Percentiles rank a stretch among this genome's conserved stretches.
Conservation (phyloP, 768 basidiomycete species). For the Naganishia antarctica region DNA sequence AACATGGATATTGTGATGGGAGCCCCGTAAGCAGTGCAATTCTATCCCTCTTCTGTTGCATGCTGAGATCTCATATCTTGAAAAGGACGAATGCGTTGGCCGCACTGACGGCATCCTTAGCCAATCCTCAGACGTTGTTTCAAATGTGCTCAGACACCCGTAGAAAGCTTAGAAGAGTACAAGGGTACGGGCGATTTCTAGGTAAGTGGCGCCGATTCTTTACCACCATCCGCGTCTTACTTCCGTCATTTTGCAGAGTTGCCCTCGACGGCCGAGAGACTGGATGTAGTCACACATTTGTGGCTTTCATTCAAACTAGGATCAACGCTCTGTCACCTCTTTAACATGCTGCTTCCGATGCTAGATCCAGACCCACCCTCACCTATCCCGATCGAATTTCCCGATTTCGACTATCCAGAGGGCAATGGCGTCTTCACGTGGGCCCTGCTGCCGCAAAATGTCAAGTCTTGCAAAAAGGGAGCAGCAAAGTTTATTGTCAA, state of each 20-base stretch:
- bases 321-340: slow-evolving; percentile 89
- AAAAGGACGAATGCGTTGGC: slow-evolving; percentile 41
- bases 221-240: no score
- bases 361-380: slow-evolving; percentile 35
- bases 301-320: slow-evolving; percentile 93
- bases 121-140: slow-evolving; percentile 42
- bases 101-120: slow-evolving; percentile 46
- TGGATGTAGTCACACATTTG: slow-evolving; percentile 85
- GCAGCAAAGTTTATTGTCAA: slow-evolving; percentile 89
- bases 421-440: slow-evolving; percentile 41
- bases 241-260: slow-evolving; percentile 30
- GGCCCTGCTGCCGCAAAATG: slow-evolving; percentile 59
- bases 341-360: slow-evolving; percentile 67
- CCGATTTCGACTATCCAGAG: slow-evolving; percentile 36
- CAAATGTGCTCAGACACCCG: slow-evolving; percentile 42
- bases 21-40: slow-evolving; percentile 8
- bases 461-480: slow-evolving; percentile 76
- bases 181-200: slow-evolving; percentile 42
- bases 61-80: not conserved
- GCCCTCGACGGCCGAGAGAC: slow-evolving; percentile 37
- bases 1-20: slow-evolving; percentile 26
- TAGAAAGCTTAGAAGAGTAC: slow-evolving; percentile 39
- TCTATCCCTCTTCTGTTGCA: no score
- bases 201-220: slow-evolving; percentile 31
- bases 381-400: slow-evolving; percentile 41